Evolutionary conservation across 2,329 filamentous ascomycete genomes (phyloP), one percentile per base, ranked within the genome.

Genomic region (Sordariomycetes sp.): DNA sequence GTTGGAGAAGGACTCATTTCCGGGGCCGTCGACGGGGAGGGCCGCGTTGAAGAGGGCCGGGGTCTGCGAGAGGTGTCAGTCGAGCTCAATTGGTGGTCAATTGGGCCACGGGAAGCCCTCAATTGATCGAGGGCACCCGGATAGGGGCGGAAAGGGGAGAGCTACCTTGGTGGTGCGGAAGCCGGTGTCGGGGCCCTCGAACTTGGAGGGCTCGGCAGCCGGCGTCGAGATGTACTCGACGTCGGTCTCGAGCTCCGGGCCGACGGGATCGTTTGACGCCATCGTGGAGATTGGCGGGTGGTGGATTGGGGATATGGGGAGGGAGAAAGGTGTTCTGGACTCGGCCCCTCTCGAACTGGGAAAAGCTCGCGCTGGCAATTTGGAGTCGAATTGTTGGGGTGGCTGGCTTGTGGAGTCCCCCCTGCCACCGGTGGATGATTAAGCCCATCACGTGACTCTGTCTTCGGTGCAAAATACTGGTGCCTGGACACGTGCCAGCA

Each of bases 1-100:
- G 76, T 94, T 96, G 76, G 87, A 92, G 85, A 97, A 99, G 73
- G 78, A 86, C 65, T 96, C 90, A 72, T 82, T 85, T 64, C 91
- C 89, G 56, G 90, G 77, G 55, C 85, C 89, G 72, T 99, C 94
- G 64, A 92, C 93, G 43, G 94, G 94, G 51, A 97, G 84, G 63
- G 94, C 91, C 54, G 86, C 89, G 83, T 97, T 97, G 71, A 95
- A 89, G 76, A 97, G 97, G 61, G 90, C 76, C 35, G 90, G 87
- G 68, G 85, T 93, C 92, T 95, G 20, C n/a, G 68, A 70, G 71
- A 57, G 14, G 56, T 53, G 50, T 58, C 54, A 60, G 60, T 34
- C 14, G 35, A 14, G 53, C 54, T 24, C 43, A n/a, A 16, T 25
- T 51, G 3, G 53, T 53, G 53, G 51, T 37, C 28, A 20, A 37